Percentiles rank a stretch among this genome's conserved stretches.
Conservation (phyloP, 1,284 basidiomycete species). For the Fomitopsis pinicola region DNA sequence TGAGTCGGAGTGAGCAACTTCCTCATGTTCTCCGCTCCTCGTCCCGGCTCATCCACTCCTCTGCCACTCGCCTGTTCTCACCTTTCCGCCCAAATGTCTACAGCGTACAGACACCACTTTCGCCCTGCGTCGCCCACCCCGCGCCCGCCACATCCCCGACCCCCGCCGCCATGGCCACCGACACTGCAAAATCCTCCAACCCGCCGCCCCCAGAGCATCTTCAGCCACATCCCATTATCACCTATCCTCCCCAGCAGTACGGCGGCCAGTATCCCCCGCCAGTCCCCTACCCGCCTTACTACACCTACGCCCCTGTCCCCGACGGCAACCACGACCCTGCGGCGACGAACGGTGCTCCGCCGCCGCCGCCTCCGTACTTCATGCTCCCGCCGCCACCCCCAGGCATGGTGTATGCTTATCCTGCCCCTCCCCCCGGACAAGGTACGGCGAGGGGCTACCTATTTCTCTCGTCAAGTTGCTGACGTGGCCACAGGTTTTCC, state of each 20-base stretch:
- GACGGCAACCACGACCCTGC: slow-evolving; percentile 43
- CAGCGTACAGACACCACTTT: background rate
- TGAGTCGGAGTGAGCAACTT: slow-evolving; percentile 33
- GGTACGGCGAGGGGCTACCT: slow-evolving; percentile 29
- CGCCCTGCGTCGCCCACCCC: background rate
- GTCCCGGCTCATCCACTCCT: slow-evolving; percentile 6
- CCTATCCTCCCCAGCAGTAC: slow-evolving; percentile 41
- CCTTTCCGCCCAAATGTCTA: background rate
- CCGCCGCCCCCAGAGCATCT: slow-evolving; percentile 22
- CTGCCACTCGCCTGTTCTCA: background rate
- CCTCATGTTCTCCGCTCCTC: slow-evolving; percentile 23
- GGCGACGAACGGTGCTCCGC: slow-evolving; percentile 37
- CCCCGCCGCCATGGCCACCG: slow-evolving; percentile 22
- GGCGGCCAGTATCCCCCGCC: slow-evolving; percentile 42
- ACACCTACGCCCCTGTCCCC: slow-evolving; percentile 38
- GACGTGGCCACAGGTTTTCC: slow-evolving; percentile 28
- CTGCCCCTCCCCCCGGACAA: slow-evolving; percentile 41
- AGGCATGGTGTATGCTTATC: slow-evolving; percentile 64
- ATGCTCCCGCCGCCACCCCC: slow-evolving; percentile 46
- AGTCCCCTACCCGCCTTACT: slow-evolving; percentile 43
- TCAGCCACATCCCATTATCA: slow-evolving; percentile 22
- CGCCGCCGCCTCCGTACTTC: slow-evolving; percentile 36
- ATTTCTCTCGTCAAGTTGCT: slow-evolving; percentile 4
- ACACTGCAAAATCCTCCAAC: slow-evolving; percentile 25
- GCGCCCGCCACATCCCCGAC: background rate